Evolutionary conservation across 495 filamentous ascomycete genomes (phyloP).

Genomic region (Evansstolkia leycettana): DNA sequence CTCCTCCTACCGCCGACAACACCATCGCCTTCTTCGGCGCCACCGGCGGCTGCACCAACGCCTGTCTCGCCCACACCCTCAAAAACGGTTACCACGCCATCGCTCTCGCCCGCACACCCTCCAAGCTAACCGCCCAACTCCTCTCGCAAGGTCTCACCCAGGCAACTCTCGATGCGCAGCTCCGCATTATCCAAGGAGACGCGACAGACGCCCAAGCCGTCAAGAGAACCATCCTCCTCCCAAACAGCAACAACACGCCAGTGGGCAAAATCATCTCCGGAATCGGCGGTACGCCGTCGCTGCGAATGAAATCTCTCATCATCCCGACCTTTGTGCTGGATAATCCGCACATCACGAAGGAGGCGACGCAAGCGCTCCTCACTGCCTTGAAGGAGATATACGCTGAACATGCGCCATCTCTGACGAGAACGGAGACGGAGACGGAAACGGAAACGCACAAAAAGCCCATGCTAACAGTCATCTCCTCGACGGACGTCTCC

Average conservation of each 20-base stretch:
- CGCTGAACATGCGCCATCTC: constrained; percentile 10
- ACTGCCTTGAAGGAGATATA: constrained; percentile 14
- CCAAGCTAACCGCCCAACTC: constrained; percentile 42
- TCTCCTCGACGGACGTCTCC: constrained; percentile 23
- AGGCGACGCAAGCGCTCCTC: constrained; percentile 14
- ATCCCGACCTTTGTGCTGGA: constrained; percentile 10
- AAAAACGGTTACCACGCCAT: constrained; percentile 33
- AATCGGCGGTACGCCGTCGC: constrained; percentile 27
- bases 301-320: constrained; percentile 5
- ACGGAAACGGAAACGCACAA: no score
- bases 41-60: constrained; percentile 34
- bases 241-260: constrained; percentile 7
- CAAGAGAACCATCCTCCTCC: constrained; percentile 16
- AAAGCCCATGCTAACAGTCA: no score
- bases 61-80: constrained; percentile 37
- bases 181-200: constrained; percentile 40
- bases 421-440: constrained; percentile 5
- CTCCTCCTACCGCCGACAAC: no score
- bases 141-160: constrained; percentile 19
- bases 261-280: constrained; percentile 31
- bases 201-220: constrained; percentile 33
- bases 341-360: constrained; percentile 16
- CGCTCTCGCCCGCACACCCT: constrained; percentile 47
- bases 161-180: constrained; percentile 18
- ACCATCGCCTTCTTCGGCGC: constrained; percentile 39